Evolutionary conservation across 805 yeast genomes (phyloP), one percentile per base, ranked within the genome.

Genomic region (Yamadazyma laniorum): DNA sequence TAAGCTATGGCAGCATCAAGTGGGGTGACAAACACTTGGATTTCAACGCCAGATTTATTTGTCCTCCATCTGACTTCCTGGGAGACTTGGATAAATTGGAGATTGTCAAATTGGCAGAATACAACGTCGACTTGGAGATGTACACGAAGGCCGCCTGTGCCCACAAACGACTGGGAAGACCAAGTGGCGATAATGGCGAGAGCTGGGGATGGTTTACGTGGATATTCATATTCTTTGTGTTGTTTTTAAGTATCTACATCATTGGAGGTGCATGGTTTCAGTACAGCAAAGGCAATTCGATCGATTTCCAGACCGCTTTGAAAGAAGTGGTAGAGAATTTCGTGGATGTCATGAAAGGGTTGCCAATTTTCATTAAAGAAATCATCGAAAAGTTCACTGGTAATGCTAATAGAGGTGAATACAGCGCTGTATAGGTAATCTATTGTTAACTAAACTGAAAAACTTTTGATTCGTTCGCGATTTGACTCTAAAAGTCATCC

Each of bases 181-280:
- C 60, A 17, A 60, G 62, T 27, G 51, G 53, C 13, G 63, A 59
- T 35, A 45, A 40, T 31, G 72, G 71, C 15, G 73, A 67, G 46
- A 79, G 81, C 42, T 80, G 91, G 82, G 93, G 95, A 37, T 77
- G 90, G 74, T 77, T 90, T 56, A 77, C 89, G 2, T 86, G 91
- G 81, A 53, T 88, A 7, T 86, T 90, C 55, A 80, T 90, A 49
- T 63, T 89, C 43, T 61, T 82, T 47, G 85, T 86, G 13, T 60
- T 91, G 23, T 74, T 75, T 32, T 72, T 85, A 50, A 80, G 88
- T 32, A 78, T 79, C 29, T 90, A 86, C 59, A 75, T 84, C 17
- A 75, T 82, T 37, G 80, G 80, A 18, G 82, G 82, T 23, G 85
- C 89, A 1, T 84, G 89, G 86, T 70, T 82, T 47, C 82, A 82